These are phyloP conservation scores for Cryptosporidium muris DNA, from an alignment of 169 alveolate species.

Conservation along the genomic window DNA sequence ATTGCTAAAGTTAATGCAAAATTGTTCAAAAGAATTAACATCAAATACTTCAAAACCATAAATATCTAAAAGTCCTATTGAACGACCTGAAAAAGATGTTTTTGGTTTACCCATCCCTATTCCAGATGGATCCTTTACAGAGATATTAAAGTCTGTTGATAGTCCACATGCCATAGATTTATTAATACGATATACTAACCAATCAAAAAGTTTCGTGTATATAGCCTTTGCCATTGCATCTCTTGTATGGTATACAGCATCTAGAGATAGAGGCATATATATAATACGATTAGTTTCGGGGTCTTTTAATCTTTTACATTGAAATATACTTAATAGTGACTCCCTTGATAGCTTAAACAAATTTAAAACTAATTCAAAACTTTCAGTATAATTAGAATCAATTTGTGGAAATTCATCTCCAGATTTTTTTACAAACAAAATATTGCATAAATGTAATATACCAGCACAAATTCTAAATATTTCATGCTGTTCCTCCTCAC, in stretches of 20 bases:
- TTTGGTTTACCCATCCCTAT: slow-evolving; percentile 12
- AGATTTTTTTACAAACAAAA: slow-evolving; percentile 78
- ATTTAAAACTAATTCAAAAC: slow-evolving; percentile 70
- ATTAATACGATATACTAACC: slow-evolving; percentile 77
- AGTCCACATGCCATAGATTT: slow-evolving; percentile 65
- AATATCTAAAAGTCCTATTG: slow-evolving; percentile 83
- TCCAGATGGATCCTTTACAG: not conserved
- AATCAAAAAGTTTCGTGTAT: slow-evolving; percentile 78
- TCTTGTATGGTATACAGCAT: slow-evolving; percentile 75
- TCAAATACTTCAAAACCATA: slow-evolving; percentile 86
- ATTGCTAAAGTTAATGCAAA: slow-evolving; percentile 89
- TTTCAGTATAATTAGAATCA: slow-evolving; percentile 60
- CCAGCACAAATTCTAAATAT: slow-evolving; percentile 78
- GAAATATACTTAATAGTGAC: slow-evolving; percentile 64
- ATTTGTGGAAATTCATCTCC: slow-evolving; percentile 54
- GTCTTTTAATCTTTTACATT: slow-evolving; percentile 73
- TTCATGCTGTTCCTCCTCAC: slow-evolving; percentile 76
- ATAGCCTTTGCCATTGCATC: slow-evolving; percentile 81
- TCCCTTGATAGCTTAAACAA: slow-evolving; percentile 72
- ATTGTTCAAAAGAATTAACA: slow-evolving; percentile 85
- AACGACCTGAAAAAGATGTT: slow-evolving; percentile 74
- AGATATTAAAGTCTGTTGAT: not conserved
- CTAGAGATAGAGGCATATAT: slow-evolving; percentile 53
- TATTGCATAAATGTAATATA: slow-evolving; percentile 84
- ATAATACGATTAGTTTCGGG: slow-evolving; percentile 73